These are phyloP conservation scores for Cryomyces minteri DNA, from an alignment of 495 filamentous ascomycete genomes.

Conservation along the genomic window DNA sequence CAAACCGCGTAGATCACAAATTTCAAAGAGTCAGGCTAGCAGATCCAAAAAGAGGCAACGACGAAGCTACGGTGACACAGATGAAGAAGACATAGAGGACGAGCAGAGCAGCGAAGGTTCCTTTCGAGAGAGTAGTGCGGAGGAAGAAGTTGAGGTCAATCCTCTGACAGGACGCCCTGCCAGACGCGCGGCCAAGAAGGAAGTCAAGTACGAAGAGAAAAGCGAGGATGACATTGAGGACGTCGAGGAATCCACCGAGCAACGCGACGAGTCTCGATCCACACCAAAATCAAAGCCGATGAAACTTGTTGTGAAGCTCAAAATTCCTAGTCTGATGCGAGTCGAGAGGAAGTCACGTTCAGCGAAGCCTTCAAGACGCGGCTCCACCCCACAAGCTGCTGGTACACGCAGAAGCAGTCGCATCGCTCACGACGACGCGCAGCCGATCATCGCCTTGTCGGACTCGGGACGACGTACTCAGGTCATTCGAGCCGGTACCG, in stretches of 20 bases:
- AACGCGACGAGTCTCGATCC: background rate
- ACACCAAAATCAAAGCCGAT: background rate
- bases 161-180: constrained; percentile 52
- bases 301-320: constrained; percentile 17
- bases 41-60: constrained; percentile 30
- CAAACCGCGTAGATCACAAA: constrained; percentile 9
- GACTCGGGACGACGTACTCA: constrained; percentile 60
- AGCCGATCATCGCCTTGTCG: constrained; percentile 45
- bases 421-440: constrained; percentile 36
- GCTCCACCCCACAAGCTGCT: background rate
- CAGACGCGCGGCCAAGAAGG: constrained; percentile 40
- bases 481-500: constrained; percentile 38
- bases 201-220: constrained; percentile 21
- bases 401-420: constrained; percentile 36
- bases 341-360: too few relatives aligned
- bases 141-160: constrained; percentile 44
- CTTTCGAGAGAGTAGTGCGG: constrained; percentile 36
- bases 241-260: constrained; percentile 9
- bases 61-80: constrained; percentile 32
- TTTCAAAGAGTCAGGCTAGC: constrained; percentile 22
- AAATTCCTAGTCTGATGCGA: constrained; percentile 3
- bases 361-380: too few relatives aligned
- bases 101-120: constrained; percentile 36
- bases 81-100: constrained; percentile 40
- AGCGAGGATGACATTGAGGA: constrained; percentile 26